phyloP scores from a whole-genome alignment of 352 stramenopile genomes.

The Phytopythium helicoides region DNA sequence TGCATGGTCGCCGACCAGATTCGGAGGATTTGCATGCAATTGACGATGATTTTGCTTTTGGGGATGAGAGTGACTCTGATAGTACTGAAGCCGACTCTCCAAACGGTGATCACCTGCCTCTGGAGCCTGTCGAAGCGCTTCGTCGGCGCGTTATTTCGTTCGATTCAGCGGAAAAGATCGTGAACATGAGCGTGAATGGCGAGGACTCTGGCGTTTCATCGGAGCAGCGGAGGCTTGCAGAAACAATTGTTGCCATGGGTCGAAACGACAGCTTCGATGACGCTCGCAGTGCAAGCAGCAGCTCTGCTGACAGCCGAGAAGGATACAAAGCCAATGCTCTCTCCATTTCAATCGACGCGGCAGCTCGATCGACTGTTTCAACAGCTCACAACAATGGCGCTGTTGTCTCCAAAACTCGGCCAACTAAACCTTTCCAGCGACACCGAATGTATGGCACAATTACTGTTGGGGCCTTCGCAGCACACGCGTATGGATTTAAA shows the following conservation, averaged over 20 bases:
- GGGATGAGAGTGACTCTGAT: constrained; percentile 15
- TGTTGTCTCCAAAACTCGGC: constrained; percentile 6
- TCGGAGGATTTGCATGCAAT: constrained; percentile 32
- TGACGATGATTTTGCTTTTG: constrained; percentile 26
- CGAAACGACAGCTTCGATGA: constrained; percentile 14
- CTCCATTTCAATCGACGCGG: constrained; percentile 19
- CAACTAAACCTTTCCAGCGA: constrained; percentile 42
- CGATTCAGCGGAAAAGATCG: constrained; percentile 72
- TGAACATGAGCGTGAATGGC: constrained; percentile 49
- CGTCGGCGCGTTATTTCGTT: constrained; percentile 72
- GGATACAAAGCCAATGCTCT: constrained; percentile 14
- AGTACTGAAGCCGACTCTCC: constrained; percentile 8
- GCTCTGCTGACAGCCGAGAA: constrained; percentile 21
- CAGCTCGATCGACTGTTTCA: no score
- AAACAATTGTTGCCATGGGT: constrained; percentile 73
- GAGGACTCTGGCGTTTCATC: constrained; percentile 32
- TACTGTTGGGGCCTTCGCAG: constrained; percentile 80
- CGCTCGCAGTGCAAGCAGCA: constrained; percentile 1
- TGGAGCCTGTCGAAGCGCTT: constrained; percentile 60
- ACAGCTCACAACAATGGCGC: background rate
- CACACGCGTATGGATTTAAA: constrained; percentile 82
- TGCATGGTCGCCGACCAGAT: constrained; percentile 20
- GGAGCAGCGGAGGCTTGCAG: constrained; percentile 64
- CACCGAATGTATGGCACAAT: constrained; percentile 76
- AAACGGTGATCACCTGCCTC: constrained; percentile 11